Base-by-base conservation (phyloP, 225 moss, liverwort and hornwort species). In the Straminergon stramineum region DNA sequence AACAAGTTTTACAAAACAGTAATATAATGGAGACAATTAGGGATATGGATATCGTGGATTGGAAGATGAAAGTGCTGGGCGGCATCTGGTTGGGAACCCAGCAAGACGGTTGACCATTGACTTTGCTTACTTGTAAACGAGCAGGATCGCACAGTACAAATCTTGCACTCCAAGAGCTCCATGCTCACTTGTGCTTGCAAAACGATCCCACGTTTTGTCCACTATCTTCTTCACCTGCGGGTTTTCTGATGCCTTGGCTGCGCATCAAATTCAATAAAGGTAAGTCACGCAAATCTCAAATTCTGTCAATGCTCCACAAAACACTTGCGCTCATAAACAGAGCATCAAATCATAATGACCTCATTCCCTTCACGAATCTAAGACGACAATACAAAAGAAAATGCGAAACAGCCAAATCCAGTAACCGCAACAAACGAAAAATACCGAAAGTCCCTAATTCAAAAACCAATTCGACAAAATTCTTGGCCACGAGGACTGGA, bases 81-180 rank as follows among this genome's bases (percentile, higher is more conserved):
- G 65, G 87, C 78, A 83, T 60, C 83, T 76, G 62, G 68, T 60
- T 58, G 51, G 15, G 16, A 78, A 43, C 14, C 43, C 55, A 75
- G 58, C 52, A 60, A 88, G 85, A 45, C 18, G 56, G 48, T 55
- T 53, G 56, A 84, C 30, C 67, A 14, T 90, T 51, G 16, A 63
- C 22, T 37, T 87, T 16, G 84, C 93, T 95, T 91, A 97, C 97
- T 97, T 97, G 90, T 97, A 97, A 58, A 98, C 95, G 35, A 98
- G 94, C 82, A 97, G 94, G 80, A 97, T 90, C 76, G 98, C 97
- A 84, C 96, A 95, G 87, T 92, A 98, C 75, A 98, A 94, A 87
- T 97, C 97, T 69, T 93, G 92, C 64, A 92, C 88, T 55, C 91
- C 94, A 64, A 98, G 92, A 55, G 86, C 92, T 45, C 90, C 91